Conservation (phyloP, 192 early-diverging fungal genomes). For the Dimargaris verticillata region DNA sequence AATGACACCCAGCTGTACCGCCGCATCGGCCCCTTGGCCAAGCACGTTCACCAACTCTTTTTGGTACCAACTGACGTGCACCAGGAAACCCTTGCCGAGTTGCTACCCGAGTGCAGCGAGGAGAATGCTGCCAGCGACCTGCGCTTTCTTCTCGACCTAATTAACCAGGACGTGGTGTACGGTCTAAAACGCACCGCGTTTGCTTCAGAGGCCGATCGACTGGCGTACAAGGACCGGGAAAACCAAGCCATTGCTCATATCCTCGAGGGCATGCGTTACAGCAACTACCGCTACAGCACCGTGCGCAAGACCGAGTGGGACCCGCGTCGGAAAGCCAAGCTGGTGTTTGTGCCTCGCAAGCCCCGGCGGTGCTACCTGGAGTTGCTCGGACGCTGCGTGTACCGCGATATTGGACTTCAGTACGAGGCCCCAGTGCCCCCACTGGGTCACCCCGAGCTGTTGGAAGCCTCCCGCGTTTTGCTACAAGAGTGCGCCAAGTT, state of each 20-base stretch:
- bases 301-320: conserved; percentile 5
- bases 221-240: not conserved
- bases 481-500: conserved; percentile 4
- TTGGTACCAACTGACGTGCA: not conserved
- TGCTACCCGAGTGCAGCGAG: not conserved
- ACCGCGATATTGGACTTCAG: not conserved
- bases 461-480: not conserved
- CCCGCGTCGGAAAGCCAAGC: not conserved
- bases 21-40: not conserved
- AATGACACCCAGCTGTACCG: not conserved
- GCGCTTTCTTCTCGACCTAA: not conserved
- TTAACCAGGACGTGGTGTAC: conserved; percentile 5
- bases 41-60: not conserved
- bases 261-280: conserved; percentile 4
- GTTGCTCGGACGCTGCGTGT: conserved; percentile 1
- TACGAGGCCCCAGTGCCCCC: not conserved
- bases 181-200: not conserved
- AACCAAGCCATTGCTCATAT: not conserved
- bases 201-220: not conserved
- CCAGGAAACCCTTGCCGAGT: not conserved
- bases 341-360: not conserved
- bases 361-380: not conserved
- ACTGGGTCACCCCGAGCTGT: not conserved
- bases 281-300: conserved; percentile 8
- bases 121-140: conserved; percentile 3